phyloP scores from a whole-genome alignment of 2,329 filamentous ascomycete genomes.

The Arthrobotrys musiformis region DNA sequence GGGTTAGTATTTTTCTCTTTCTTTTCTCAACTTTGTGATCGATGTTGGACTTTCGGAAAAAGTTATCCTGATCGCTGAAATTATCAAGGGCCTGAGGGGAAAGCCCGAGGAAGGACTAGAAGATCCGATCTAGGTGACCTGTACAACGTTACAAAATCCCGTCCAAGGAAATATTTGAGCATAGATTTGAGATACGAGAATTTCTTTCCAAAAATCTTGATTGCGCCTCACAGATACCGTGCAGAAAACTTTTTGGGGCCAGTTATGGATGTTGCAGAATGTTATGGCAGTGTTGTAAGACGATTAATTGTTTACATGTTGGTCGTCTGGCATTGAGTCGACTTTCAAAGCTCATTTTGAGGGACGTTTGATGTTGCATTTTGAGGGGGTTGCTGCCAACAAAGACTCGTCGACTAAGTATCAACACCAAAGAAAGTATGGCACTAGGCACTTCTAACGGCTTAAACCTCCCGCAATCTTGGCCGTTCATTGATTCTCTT shows the following conservation, averaged over 20 bases:
- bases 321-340: neutral
- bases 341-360: conserved; percentile 1
- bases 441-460: no score
- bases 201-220: neutral
- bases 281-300: neutral
- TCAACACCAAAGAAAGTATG: neutral
- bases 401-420: neutral
- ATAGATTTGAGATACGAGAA: neutral
- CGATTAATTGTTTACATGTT: neutral
- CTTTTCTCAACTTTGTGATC: conserved; percentile 31
- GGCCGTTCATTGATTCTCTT: no score
- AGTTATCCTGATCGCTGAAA: neutral
- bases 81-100: neutral
- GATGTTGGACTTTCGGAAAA: neutral
- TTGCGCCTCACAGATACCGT: neutral
- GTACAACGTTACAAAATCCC: neutral
- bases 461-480: no score
- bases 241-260: neutral
- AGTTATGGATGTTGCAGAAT: neutral
- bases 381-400: neutral
- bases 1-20: neutral
- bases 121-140: neutral
- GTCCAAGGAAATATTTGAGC: neutral
- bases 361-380: conserved; percentile 1
- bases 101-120: neutral